These are phyloP conservation scores for Zygosaccharomyces bailii DNA, from an alignment of 805 yeast genomes.

Conservation along the genomic window DNA sequence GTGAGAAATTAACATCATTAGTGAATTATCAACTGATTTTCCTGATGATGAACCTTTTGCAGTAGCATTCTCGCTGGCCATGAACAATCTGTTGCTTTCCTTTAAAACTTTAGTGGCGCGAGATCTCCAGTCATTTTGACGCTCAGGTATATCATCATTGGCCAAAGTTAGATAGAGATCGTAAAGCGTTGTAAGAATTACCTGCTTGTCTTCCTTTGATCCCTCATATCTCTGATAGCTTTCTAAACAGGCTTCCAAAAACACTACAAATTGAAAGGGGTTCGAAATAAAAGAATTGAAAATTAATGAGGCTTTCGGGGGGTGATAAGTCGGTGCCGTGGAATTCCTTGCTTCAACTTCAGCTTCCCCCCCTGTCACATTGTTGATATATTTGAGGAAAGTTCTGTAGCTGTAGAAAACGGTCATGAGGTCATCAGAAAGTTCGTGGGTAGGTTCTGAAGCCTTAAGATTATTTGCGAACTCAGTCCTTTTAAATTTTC, in stretches of 20 bases:
- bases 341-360: constrained; percentile 4
- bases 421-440: constrained; percentile 21
- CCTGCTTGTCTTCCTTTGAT: constrained; percentile 59
- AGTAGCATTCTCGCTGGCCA: constrained; percentile 11
- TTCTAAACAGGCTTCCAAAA: constrained; percentile 85
- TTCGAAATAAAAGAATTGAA: constrained; percentile 84
- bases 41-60: constrained; percentile 5
- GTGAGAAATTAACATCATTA: constrained; percentile 39
- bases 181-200: constrained; percentile 70
- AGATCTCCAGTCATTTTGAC: constrained; percentile 51
- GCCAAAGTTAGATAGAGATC: constrained; percentile 75
- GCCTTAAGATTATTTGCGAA: constrained; percentile 13
- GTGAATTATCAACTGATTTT: constrained; percentile 27
- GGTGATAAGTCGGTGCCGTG: constrained; percentile 67
- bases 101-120: constrained; percentile 59
- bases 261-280: constrained; percentile 84
- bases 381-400: constrained; percentile 52
- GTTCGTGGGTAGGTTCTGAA: constrained; percentile 7
- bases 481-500: constrained; percentile 57
- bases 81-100: constrained; percentile 44
- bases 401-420: constrained; percentile 55
- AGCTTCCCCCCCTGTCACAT: constrained; percentile 24
- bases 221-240: constrained; percentile 76
- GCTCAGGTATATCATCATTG: constrained; percentile 37
- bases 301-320: constrained; percentile 85